These are phyloP conservation scores for Thraustochytrium sp. DNA, from an alignment of 352 stramenopile species.

Conservation along the genomic window DNA sequence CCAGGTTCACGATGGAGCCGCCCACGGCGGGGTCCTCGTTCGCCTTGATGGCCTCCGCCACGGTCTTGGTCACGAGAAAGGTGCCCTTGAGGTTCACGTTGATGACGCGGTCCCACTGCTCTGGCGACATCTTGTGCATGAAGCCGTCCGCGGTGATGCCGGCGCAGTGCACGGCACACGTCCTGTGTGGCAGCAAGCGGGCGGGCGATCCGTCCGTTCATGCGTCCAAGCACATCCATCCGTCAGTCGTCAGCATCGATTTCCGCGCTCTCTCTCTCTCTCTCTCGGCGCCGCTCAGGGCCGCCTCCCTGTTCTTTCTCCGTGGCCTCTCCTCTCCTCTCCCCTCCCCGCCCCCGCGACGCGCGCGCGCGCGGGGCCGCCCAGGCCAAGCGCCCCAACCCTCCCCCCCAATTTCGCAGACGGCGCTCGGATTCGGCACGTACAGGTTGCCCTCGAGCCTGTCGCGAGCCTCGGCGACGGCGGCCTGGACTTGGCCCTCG, in stretches of 20 bases:
- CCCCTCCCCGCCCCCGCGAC: no score
- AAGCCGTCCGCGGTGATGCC: constrained; percentile 72
- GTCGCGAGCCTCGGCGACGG: not conserved
- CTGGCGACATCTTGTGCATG: constrained; percentile 71
- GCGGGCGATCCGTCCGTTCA: not conserved
- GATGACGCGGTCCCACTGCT: constrained; percentile 60
- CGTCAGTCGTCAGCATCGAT: not conserved
- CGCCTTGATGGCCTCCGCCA: constrained; percentile 6
- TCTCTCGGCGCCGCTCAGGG: no score
- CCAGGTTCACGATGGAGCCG: constrained; percentile 62
- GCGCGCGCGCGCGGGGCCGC: no score
- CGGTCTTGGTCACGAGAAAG: constrained; percentile 54
- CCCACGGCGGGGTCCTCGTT: constrained; percentile 4
- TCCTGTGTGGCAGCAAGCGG: not conserved
- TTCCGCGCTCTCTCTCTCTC: not conserved
- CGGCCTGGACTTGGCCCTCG: not conserved
- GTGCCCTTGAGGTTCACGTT: constrained; percentile 61
- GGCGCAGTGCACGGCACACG: constrained; percentile 68
- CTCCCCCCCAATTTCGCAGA: not conserved
- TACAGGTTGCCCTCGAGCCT: not conserved
- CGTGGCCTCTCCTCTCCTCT: no score
- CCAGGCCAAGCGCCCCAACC: not conserved
- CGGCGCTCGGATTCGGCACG: not conserved
- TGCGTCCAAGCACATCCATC: not conserved
- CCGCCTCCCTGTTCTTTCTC: no score